phyloP scores from a whole-genome alignment of 2,329 filamentous ascomycete species.

The Cladophialophora carrionii region DNA sequence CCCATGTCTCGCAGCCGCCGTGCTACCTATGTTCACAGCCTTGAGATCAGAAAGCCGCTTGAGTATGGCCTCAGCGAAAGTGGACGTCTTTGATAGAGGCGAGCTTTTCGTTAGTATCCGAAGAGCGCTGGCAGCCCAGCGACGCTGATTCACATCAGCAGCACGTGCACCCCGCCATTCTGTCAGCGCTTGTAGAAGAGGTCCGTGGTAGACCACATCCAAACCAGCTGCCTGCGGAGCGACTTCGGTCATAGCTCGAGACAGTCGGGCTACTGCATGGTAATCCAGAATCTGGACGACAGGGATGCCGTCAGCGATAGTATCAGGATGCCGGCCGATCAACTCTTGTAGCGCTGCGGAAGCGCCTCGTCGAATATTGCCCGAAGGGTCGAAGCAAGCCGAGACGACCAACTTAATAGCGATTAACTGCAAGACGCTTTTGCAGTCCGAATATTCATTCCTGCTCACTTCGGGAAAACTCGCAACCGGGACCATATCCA shows the following conservation, averaged over 20 bases:
- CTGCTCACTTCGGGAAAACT: slow-evolving; percentile 18
- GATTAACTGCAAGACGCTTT: slow-evolving; percentile 69
- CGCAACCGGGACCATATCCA: slow-evolving; percentile 54
- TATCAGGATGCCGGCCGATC: slow-evolving; percentile 88
- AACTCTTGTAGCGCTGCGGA: slow-evolving; percentile 94
- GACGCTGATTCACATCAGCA: slow-evolving; percentile 71
- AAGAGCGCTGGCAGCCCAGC: slow-evolving; percentile 71
- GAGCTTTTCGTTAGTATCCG: slow-evolving; percentile 52
- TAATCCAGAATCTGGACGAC: slow-evolving; percentile 92
- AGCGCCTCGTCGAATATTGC: slow-evolving; percentile 89
- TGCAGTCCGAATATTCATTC: slow-evolving; percentile 12
- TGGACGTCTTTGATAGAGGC: slow-evolving; percentile 1
- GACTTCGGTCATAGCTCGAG: slow-evolving; percentile 78
- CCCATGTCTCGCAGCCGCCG: slow-evolving; percentile 51
- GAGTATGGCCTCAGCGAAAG: slow-evolving; percentile 34
- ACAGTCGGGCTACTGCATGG: slow-evolving; percentile 84
- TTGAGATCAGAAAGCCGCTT: slow-evolving; percentile 43
- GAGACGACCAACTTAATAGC: slow-evolving; percentile 80
- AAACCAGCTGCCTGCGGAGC: slow-evolving; percentile 70
- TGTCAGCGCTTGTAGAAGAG: slow-evolving; percentile 70
- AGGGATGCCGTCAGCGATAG: slow-evolving; percentile 75
- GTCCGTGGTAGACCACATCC: slow-evolving; percentile 65
- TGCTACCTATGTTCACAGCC: slow-evolving; percentile 45
- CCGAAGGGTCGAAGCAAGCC: slow-evolving; percentile 83
- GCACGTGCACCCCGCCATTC: slow-evolving; percentile 90